These are phyloP conservation scores for Hymenoscyphus fructigenus DNA, from an alignment of 2,329 filamentous ascomycete genomes.

Conservation along the genomic window DNA sequence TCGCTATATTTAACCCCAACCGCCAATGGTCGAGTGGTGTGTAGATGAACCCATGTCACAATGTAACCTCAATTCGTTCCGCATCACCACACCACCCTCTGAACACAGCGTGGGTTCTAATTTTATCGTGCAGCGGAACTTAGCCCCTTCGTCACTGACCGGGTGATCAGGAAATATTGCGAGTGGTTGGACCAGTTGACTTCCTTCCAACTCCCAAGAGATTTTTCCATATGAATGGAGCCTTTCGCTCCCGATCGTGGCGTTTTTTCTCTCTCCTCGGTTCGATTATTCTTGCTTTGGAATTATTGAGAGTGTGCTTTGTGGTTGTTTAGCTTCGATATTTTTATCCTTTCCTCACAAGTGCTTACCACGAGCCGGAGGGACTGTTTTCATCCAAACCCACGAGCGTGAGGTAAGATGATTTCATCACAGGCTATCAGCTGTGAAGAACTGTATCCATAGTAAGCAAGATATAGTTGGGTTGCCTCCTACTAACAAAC, in stretches of 20 bases:
- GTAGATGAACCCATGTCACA: neutral
- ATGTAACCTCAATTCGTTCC: conserved; percentile 1
- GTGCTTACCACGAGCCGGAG: neutral
- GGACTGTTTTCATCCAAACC: neutral
- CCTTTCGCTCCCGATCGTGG: neutral
- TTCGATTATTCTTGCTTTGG: neutral
- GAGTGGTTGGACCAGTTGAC: neutral
- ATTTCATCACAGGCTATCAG: neutral
- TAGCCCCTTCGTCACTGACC: neutral
- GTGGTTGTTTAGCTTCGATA: neutral
- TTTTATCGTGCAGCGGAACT: neutral
- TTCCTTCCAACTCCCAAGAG: neutral
- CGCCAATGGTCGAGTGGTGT: neutral
- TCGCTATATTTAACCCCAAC: conserved; percentile 3
- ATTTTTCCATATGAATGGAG: neutral
- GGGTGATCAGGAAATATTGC: neutral
- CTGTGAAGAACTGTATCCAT: neutral
- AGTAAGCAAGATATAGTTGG: neutral
- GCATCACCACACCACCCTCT: neutral
- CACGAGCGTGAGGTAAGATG: neutral
- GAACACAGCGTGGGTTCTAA: neutral
- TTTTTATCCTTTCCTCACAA: neutral
- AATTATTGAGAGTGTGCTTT: neutral
- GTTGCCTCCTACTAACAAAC: neutral
- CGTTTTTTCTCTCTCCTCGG: neutral